phyloP scores from a whole-genome alignment of 2,329 filamentous ascomycete species.

The Hysterium pulicare region DNA sequence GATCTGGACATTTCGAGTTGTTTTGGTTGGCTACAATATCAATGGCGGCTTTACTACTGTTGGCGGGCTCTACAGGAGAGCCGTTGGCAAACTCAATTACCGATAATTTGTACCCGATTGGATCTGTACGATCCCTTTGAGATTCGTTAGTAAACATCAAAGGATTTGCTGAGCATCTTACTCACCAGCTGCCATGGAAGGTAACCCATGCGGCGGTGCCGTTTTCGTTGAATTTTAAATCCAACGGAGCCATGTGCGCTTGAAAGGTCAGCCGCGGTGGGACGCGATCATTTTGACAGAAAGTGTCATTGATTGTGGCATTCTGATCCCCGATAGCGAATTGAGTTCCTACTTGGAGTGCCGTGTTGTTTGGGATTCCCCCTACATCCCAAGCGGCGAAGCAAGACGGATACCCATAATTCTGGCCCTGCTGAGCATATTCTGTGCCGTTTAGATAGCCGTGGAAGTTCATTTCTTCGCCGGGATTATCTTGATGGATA shows the following conservation, averaged over 20 bases:
- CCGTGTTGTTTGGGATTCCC: slow-evolving; percentile 46
- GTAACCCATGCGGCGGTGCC: slow-evolving; percentile 60
- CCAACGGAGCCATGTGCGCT: slow-evolving; percentile 68
- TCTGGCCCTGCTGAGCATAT: slow-evolving; percentile 44
- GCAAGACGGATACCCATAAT: slow-evolving; percentile 71
- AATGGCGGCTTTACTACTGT: slow-evolving; percentile 48
- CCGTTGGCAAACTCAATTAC: slow-evolving; percentile 47
- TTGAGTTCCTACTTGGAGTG: slow-evolving; percentile 46
- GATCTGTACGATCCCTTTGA: slow-evolving; percentile 44
- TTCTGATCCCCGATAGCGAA: slow-evolving; percentile 49
- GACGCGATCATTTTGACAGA: slow-evolving; percentile 40
- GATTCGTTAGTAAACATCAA: slow-evolving; percentile 7
- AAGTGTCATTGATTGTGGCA: slow-evolving; percentile 46
- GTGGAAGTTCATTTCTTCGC: slow-evolving; percentile 71
- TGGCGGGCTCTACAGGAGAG: slow-evolving; percentile 41
- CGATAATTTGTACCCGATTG: slow-evolving; percentile 51
- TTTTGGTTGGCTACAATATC: slow-evolving; percentile 58
- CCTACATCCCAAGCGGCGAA: slow-evolving; percentile 62
- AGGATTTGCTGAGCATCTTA: neutral
- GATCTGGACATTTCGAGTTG: slow-evolving; percentile 50
- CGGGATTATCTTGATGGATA: slow-evolving; percentile 66
- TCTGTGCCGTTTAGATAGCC: slow-evolving; percentile 56
- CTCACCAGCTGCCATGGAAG: slow-evolving; percentile 68
- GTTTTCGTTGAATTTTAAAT: slow-evolving; percentile 64
- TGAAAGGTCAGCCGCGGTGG: slow-evolving; percentile 56